These are phyloP conservation scores for Xylaria hypoxylon DNA, from an alignment of 2,329 filamentous ascomycete species.

Conservation along the genomic window DNA sequence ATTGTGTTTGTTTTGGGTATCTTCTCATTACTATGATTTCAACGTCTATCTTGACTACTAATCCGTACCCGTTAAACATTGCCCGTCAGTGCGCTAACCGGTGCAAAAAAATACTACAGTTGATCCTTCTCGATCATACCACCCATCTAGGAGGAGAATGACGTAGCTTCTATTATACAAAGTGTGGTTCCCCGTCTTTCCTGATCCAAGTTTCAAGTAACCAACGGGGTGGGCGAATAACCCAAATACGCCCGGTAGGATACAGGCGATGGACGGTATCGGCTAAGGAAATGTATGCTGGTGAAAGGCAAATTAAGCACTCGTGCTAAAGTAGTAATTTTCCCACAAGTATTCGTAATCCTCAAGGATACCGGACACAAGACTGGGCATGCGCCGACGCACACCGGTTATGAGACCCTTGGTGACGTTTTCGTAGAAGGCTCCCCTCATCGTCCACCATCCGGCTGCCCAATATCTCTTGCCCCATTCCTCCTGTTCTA, in stretches of 20 bases:
- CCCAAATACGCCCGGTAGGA: conserved; percentile 2
- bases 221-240: not conserved
- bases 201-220: not conserved
- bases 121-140: conserved; percentile 5
- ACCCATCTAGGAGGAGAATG: conserved; percentile 2
- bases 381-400: conserved; percentile 79
- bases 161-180: conserved; percentile 30
- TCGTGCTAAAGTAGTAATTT: conserved; percentile 90
- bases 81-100: not conserved
- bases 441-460: conserved; percentile 98
- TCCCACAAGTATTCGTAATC: conserved; percentile 99
- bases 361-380: conserved; percentile 87
- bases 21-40: conserved; percentile 28
- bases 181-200: not conserved
- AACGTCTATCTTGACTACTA: conserved; percentile 10
- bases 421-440: conserved; percentile 93
- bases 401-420: conserved; percentile 79
- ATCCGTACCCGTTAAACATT: not conserved
- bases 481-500: conserved; percentile 90
- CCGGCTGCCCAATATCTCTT: conserved; percentile 90
- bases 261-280: not conserved
- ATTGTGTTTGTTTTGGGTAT: conserved; percentile 21
- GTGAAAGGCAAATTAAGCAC: conserved; percentile 43
- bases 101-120: not conserved
- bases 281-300: not conserved